phyloP scores from a whole-genome alignment of 2,329 filamentous ascomycete species.

The Ampelomyces quisqualis region DNA sequence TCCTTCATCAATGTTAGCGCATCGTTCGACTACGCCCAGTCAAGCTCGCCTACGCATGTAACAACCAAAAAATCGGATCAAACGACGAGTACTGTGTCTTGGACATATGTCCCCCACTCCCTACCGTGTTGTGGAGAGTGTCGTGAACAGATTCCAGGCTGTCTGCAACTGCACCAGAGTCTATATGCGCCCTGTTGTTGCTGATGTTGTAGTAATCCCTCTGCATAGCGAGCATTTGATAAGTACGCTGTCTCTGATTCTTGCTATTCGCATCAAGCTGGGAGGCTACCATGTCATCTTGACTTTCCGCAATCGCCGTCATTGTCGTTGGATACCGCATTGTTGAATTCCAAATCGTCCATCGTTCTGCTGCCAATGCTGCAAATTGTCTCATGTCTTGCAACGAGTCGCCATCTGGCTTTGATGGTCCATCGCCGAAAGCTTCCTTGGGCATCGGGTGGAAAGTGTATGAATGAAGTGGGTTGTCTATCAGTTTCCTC shows the following conservation, averaged over 20 bases:
- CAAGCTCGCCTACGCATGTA: constrained; percentile 56
- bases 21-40: neutral
- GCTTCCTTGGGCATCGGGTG: constrained; percentile 49
- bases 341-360: constrained; percentile 47
- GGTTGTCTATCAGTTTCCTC: constrained; percentile 42
- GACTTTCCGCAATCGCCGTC: constrained; percentile 21
- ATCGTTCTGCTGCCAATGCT: constrained; percentile 8
- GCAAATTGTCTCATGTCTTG: neutral
- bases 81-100: constrained; percentile 73
- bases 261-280: constrained; percentile 65
- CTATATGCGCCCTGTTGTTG: constrained; percentile 55
- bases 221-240: constrained; percentile 62
- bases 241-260: constrained; percentile 52
- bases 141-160: constrained; percentile 35
- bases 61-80: constrained; percentile 77
- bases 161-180: constrained; percentile 8
- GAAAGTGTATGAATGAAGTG: constrained; percentile 47
- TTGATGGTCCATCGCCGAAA: neutral
- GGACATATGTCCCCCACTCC: constrained; percentile 45
- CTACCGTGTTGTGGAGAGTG: constrained; percentile 31
- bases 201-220: constrained; percentile 53
- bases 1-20: constrained; percentile 44
- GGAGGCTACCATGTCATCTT: constrained; percentile 21
- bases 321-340: constrained; percentile 20
- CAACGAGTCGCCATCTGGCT: neutral